Evolutionary conservation across 78 protist species (phyloP), one percentile per base, ranked within the genome.

Genomic region (Chrysochromulina tobinii): DNA sequence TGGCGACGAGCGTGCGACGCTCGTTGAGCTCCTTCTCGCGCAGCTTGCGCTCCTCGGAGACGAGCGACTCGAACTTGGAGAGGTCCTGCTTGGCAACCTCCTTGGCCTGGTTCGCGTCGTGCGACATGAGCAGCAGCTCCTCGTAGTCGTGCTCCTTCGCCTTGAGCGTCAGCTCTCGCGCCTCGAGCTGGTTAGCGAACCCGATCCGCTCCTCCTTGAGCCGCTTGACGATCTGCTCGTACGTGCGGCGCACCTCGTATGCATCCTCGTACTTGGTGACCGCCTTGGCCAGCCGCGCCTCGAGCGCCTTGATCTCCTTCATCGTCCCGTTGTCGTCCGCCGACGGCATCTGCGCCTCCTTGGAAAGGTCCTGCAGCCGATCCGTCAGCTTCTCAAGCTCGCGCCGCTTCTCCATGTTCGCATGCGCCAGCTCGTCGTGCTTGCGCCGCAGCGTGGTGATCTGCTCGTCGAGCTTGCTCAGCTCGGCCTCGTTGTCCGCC

Each of bases 241-340:
- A 95, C 25, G 97, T 95, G 66, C 89, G 86, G 6, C 89, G 72
- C 15, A 89, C 89, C 79, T 90, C 11, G 23, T 69, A 77, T 0
- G 96, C 96, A 55, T 95, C 96, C 89, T 95, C 94, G 88, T 88
- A 92, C 87, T 89, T 88, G 64, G 64, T 12, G 27, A 90, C 95
- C 15, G 94, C 90, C 25, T 93, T 8, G 69, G 73, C 87, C 58
- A 93, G 95, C 9, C 94, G 94, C 1, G 0, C 51, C 50, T 54
- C 50, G 53, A 25, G 53, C 64, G n/a, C n/a, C 11, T 4, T 4
- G 23, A 18, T 18, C 51, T 17, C 27, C 21, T 50, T 11, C 27
- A 15, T 12, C 18, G 2, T 4, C 18, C 58, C 58, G 27, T 38
- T 50, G 25, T 75, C 83, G 57, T 75, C 83, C 7, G 27, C 54